Evolutionary conservation across 306 rosid genomes (phyloP).

Genomic region (Quercus cerris): DNA sequence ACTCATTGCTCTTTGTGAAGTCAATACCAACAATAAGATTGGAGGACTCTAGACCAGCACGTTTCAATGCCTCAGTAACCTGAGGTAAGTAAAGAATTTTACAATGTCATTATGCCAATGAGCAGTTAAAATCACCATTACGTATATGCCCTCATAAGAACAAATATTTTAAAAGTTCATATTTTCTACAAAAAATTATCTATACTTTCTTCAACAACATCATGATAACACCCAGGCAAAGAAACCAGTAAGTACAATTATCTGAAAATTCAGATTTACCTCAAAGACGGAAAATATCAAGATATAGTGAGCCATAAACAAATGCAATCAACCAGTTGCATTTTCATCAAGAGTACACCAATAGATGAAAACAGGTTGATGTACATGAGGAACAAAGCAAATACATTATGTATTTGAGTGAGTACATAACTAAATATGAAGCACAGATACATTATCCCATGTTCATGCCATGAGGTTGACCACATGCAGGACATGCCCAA

Average conservation of each 20-base stretch:
- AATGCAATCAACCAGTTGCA: neutral
- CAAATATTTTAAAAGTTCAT: neutral
- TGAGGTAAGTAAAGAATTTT: constrained; percentile 26
- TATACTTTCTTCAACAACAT: neutral
- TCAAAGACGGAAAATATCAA: neutral
- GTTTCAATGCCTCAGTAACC: constrained; percentile 85
- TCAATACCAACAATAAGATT: constrained; percentile 96
- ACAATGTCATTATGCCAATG: constrained; percentile 6
- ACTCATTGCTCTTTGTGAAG: constrained; percentile 98
- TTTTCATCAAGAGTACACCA: neutral
- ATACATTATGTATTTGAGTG: too few species aligned
- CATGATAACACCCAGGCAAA: constrained; percentile 1
- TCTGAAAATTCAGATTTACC: neutral
- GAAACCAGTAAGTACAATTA: neutral
- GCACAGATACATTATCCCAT: neutral
- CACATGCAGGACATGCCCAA: neutral
- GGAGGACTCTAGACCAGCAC: constrained; percentile 89
- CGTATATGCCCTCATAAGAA: neutral
- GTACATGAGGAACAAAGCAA: neutral
- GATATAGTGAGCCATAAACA: neutral
- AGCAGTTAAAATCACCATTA: constrained; percentile 3
- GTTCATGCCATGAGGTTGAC: neutral
- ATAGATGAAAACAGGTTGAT: neutral
- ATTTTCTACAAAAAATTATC: neutral
- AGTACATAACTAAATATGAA: too few species aligned